phyloP scores from a whole-genome alignment of 768 basidiomycete species.

The Auricularia sp. region DNA sequence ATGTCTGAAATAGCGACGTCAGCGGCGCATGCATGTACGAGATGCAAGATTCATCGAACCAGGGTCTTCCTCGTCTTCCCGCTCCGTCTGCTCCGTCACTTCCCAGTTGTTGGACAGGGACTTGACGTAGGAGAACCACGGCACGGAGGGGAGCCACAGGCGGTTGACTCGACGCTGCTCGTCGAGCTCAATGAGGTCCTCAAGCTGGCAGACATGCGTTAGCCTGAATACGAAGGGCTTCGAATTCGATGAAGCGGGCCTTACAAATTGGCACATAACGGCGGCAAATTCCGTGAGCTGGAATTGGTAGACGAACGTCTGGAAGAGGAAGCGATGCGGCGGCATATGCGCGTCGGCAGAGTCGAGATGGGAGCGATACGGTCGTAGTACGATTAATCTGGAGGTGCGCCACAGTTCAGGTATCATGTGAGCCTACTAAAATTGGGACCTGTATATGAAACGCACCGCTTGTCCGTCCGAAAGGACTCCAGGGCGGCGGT shows the following conservation, averaged over 20 bases:
- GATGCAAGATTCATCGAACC: slow-evolving; percentile 14
- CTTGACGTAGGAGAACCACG: slow-evolving; percentile 18
- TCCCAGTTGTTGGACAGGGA: slow-evolving; percentile 38
- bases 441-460: not conserved
- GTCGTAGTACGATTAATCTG: slow-evolving; percentile 37
- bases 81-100: slow-evolving; percentile 31
- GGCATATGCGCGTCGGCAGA: slow-evolving; percentile 30
- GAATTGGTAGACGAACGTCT: slow-evolving; percentile 64
- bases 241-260: slow-evolving; percentile 6
- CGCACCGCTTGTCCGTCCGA: slow-evolving; percentile 39
- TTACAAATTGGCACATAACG: slow-evolving; percentile 25
- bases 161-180: slow-evolving; percentile 27
- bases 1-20: slow-evolving; percentile 24
- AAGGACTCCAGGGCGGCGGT: slow-evolving; percentile 34
- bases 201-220: slow-evolving; percentile 31
- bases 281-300: slow-evolving; percentile 32
- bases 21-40: not conserved
- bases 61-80: slow-evolving; percentile 62
- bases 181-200: slow-evolving; percentile 48
- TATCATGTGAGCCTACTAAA: not conserved
- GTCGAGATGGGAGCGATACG: slow-evolving; percentile 46
- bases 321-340: slow-evolving; percentile 60
- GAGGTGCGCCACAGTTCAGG: slow-evolving; percentile 22
- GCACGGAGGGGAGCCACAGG: slow-evolving; percentile 49
- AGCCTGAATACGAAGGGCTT: not conserved